Base-by-base conservation (phyloP, 352 stramenopile species). In the Globisporangium okanoganense region DNA sequence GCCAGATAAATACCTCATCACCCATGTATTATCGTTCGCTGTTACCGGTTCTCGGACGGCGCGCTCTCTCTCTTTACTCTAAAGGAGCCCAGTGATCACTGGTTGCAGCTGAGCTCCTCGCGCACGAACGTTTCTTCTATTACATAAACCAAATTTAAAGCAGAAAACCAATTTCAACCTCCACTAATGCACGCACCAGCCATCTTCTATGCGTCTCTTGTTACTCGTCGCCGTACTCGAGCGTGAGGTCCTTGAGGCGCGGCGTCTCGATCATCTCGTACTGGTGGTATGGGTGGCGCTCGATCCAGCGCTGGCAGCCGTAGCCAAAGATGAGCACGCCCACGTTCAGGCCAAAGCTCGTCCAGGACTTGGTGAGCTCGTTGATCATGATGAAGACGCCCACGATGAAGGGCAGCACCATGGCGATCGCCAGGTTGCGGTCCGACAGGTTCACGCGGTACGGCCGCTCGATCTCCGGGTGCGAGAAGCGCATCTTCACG, bases 341-440 rank as follows among this genome's bases (percentile, higher is more conserved):
- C 3, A 70, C 45, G 68, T 90, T 92, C 50, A 94, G 73, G 41
- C 60, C 67, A 22, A 92, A 76, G 65, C 82, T 90, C 27, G 73
- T 71, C 57, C 63, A 73, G 31, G 87, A 91, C 70, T 94, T 94
- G 62, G 84, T 78, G 66, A 92, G 64, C 66, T 91, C 85, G 70
- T 89, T 94, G 3, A 85, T 31, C 70, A 94, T 84, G 53, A 94
- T 82, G 52, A 92, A 90, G 12, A 81, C 57, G 24, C 81, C 83
- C 27, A 94, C 73, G 13, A 71, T 57, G n/a, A 93, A 72, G 53
- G 82, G 75, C 55, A 92, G 69, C 9, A 75, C 56, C 54, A 86
- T 79, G 16, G 72, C 58, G 14, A 78, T 25, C n/a, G 74, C 54
- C 50, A 94, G 62, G 18, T 72, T 66, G 16, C 66, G 66, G 51